Percentiles rank a stretch among this genome's conserved stretches.
Conservation (phyloP, 176 grass and related monocot genomes). For the Poa pratensis region DNA sequence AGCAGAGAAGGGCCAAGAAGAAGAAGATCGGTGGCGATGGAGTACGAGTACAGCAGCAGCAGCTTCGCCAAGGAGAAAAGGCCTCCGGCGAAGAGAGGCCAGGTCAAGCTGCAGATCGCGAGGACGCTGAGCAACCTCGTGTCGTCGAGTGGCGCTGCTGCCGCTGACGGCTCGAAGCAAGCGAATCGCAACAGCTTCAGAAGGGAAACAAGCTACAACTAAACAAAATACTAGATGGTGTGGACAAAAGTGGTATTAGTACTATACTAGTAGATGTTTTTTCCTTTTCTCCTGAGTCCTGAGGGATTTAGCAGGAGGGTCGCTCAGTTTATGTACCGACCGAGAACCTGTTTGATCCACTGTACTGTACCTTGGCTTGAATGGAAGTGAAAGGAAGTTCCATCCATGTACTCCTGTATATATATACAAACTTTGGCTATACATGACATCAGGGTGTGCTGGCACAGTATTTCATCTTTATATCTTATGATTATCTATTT, state of each 20-base stretch:
- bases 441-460: neutral
- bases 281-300: no score
- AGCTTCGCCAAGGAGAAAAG: conserved; percentile 53
- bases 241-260: neutral
- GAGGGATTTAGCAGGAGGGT: neutral
- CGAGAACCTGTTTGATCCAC: neutral
- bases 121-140: conserved; percentile 44
- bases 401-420: no score
- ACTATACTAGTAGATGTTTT: no score
- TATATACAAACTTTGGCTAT: no score
- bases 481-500: neutral
- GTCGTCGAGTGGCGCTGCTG: neutral
- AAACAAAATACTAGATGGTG: neutral
- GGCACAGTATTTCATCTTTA: neutral
- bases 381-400: neutral
- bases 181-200: conserved; percentile 34
- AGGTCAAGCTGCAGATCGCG: conserved; percentile 46
- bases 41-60: conserved; percentile 26
- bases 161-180: neutral
- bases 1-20: neutral
- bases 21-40: conserved; percentile 18
- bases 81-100: conserved; percentile 47
- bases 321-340: neutral
- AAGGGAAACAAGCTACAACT: conserved; percentile 44
- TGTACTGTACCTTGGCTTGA: neutral